Percentiles rank a stretch among this genome's conserved stretches.
Evolutionary conservation across 2,329 filamentous ascomycete species (phyloP).

Genomic region (Chaetomium olivaceum): DNA sequence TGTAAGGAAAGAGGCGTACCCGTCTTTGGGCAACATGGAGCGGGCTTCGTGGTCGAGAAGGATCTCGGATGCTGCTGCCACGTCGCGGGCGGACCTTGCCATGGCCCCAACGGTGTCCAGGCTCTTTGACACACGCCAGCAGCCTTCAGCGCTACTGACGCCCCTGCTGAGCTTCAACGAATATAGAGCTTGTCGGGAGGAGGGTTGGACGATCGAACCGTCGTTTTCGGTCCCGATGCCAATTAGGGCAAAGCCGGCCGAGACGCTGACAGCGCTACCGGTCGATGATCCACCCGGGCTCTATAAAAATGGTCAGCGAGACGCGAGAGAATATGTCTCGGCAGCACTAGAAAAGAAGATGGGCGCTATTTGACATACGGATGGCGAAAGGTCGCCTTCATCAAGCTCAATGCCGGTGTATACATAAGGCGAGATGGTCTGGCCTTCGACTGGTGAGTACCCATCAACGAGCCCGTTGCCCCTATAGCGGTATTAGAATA

Average conservation of each 20-base stretch:
- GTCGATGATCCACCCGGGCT: constrained; percentile 3
- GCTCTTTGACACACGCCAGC: constrained; percentile 1
- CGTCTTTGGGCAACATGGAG: background rate
- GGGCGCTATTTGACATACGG: too few species aligned
- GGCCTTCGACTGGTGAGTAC: too few species aligned
- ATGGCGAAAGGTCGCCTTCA: too few species aligned
- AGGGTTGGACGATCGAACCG: constrained; percentile 2
- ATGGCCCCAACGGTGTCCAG: constrained; percentile 1
- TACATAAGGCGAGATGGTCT: too few species aligned
- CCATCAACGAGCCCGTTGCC: too few species aligned
- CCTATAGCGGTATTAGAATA: too few species aligned
- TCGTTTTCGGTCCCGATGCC: constrained; percentile 7
- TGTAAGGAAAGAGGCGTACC: background rate
- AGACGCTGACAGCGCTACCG: constrained; percentile 4
- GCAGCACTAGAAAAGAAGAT: too few species aligned
- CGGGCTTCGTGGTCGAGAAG: background rate
- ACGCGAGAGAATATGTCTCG: too few species aligned
- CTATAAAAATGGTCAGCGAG: background rate
- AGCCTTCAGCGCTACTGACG: background rate
- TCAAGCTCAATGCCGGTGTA: too few species aligned
- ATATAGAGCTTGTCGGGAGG: background rate
- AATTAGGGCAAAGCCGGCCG: background rate
- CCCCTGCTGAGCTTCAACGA: background rate
- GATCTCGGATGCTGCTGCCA: background rate
- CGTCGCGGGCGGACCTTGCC: background rate